Percentiles rank a stretch among this genome's conserved stretches.
These are phyloP conservation scores for Phellinidium pouzarii DNA, from an alignment of 1,284 basidiomycete genomes.

Conservation along the genomic window DNA sequence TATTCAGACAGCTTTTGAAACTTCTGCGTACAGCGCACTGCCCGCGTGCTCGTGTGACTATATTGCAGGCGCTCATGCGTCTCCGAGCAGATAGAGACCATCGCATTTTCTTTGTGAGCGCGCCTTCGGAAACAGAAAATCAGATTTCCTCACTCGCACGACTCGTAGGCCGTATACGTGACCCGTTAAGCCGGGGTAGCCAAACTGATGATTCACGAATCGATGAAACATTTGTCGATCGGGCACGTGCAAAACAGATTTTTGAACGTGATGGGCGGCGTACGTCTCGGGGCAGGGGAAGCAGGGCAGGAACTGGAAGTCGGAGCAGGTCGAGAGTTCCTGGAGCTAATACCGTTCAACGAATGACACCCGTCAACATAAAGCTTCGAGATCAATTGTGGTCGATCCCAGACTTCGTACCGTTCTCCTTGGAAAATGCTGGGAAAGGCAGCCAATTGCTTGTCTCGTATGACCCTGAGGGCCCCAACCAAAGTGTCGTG, in stretches of 20 bases:
- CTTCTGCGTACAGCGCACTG: slow-evolving; percentile 43
- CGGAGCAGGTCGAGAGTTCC: slow-evolving; percentile 65
- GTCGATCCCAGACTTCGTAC: slow-evolving; percentile 69
- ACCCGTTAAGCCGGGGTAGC: background rate
- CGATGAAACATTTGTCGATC: slow-evolving; percentile 30
- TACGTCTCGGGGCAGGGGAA: slow-evolving; percentile 52
- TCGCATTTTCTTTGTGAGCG: slow-evolving; percentile 62
- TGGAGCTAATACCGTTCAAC: slow-evolving; percentile 25
- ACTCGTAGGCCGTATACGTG: slow-evolving; percentile 14
- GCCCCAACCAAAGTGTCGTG: slow-evolving; percentile 42
- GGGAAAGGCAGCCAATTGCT: slow-evolving; percentile 69
- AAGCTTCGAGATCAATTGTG: slow-evolving; percentile 58
- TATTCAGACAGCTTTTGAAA: slow-evolving; percentile 46
- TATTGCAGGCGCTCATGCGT: slow-evolving; percentile 85
- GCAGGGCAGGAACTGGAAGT: slow-evolving; percentile 43
- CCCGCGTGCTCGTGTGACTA: slow-evolving; percentile 58
- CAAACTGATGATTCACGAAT: slow-evolving; percentile 22
- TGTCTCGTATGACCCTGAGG: slow-evolving; percentile 67
- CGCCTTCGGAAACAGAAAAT: slow-evolving; percentile 31
- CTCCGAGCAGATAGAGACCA: slow-evolving; percentile 91
- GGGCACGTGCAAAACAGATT: slow-evolving; percentile 39
- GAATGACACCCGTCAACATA: slow-evolving; percentile 24
- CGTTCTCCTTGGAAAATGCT: slow-evolving; percentile 60
- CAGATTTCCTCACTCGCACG: slow-evolving; percentile 10
- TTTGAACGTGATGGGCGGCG: slow-evolving; percentile 49